Evolutionary conservation across 2,329 filamentous ascomycete species (phyloP).

Genomic region (Claviceps pazoutovae): DNA sequence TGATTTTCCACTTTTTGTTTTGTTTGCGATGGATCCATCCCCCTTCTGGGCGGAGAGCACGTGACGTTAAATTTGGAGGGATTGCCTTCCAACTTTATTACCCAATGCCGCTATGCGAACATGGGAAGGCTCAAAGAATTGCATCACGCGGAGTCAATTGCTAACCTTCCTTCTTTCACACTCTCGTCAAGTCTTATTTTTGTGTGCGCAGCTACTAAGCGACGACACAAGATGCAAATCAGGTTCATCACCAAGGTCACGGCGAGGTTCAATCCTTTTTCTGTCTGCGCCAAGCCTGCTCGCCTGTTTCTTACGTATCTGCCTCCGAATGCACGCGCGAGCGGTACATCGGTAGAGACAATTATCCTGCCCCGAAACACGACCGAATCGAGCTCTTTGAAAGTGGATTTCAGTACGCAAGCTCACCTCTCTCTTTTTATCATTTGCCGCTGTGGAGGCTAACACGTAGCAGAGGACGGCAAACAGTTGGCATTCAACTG

Average conservation of each 20-base stretch:
- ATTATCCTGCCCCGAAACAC: conserved; percentile 59
- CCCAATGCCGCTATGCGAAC: too few species aligned
- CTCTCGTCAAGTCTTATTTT: not conserved
- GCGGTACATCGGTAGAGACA: conserved; percentile 63
- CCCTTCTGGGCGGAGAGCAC: not conserved
- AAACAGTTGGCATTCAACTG: conserved; percentile 77
- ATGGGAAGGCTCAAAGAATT: not conserved
- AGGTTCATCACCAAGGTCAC: conserved; percentile 75
- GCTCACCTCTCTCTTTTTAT: not conserved
- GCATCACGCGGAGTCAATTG: not conserved
- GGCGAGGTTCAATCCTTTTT: conserved; percentile 89
- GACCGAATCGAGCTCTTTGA: conserved; percentile 53
- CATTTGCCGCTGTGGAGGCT: conserved; percentile 6
- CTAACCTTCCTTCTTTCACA: not conserved
- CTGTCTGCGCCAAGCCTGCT: conserved; percentile 61
- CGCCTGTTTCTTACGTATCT: conserved; percentile 79
- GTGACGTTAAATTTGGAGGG: conserved; percentile 6
- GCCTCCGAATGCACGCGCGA: conserved; percentile 60
- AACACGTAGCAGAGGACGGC: conserved; percentile 58
- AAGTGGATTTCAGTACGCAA: conserved; percentile 74
- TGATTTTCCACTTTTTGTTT: not conserved
- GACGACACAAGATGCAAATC: conserved; percentile 53
- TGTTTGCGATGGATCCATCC: not conserved
- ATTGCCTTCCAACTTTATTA: too few species aligned
- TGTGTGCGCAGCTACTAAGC: too few species aligned